Base-by-base conservation (phyloP, 768 basidiomycete genomes). In the Trametes elegans region DNA sequence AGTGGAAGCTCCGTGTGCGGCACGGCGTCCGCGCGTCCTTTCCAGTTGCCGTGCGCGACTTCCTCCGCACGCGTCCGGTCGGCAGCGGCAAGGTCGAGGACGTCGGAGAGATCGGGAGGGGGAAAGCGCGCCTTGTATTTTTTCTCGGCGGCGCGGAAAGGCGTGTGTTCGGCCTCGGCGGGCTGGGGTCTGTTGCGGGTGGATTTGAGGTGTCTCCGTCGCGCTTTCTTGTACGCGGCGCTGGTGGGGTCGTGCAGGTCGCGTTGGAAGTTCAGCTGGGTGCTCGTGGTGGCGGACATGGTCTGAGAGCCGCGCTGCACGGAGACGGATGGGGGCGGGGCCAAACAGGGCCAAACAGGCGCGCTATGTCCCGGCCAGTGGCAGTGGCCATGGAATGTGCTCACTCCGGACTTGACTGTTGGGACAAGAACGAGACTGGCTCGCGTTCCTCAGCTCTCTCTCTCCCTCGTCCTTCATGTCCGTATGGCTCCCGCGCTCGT, bases 141-240 rank as follows among this genome's bases (percentile, higher is more conserved):
- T 70, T 93, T 93, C 70, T 93, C 91, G 23, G 83, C 83, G 0
- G 78, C 78, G 64, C 91, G 76, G 67, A 93, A 93, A 0, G 87
- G 78, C 0, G 90, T 82, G 87, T 87, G 90, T 40, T 78, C 76
- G 10, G 68, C 58, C n/a, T 82, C 79, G 7, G 73, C 56, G 24
- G 75, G 70, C 0, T 63, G 63, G 11, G 68, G 70, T 64, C 82
- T 78, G 62, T 82, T 79, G 58, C 71, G 81, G 8, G 83, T 85
- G 0, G 85, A 74, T 68, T 83, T 89, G 59, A 74, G 60, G 68
- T 84, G 77, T 43, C 78, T 82, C 52, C 80, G 74, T 27, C 76
- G 74, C 0, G 88, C 79, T 57, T 77, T 77, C 62, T 80, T 88
- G 76, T 83, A 84, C 42, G 77, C 82, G 4, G 71, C 63, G 48